Evolutionary conservation across 1,284 basidiomycete species (phyloP), one percentile per base, ranked within the genome.

Genomic region (Anthracocystis panici-leucophaei): DNA sequence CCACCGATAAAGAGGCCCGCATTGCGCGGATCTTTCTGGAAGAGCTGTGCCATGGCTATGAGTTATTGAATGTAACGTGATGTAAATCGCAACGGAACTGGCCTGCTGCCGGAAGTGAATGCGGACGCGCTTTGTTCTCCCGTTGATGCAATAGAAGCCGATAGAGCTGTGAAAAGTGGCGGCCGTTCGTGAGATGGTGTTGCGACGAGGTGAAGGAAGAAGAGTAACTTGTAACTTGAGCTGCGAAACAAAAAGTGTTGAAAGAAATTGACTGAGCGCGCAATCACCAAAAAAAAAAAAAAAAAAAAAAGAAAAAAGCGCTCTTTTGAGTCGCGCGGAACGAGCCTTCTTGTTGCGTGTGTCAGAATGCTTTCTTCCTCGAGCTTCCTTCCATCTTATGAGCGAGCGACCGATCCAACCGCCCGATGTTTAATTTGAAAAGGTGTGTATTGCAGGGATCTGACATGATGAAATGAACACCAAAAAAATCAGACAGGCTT

Each of bases 1-100:
- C 95, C 95, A 70, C 95, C 95, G 48, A 97, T 89, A 86, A 98
- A 97, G 56, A 84, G 82, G 49, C 83, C 83, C 45, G 82, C 77
- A 51, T 75, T 83, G 63, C 83, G 82, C 35, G 83, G 83, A 67
- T 85, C 82, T 51, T 81, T 83, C 27, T 80, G 78, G 64, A 84
- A 85, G 58, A 85, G 77, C 66, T 82, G 81, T 27, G 84, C 82
- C 84, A 85, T 85, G 59, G 33, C 25, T 55, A 53, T 38, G 42
- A 23, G 57, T 29, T 35, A 27, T 5, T n/a, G n/a, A n/a, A n/a
- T 57, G 16, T 25, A 38, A 7, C 35, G 41, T 9, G 49, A 31
- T 23, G 41, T 8, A 21, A 42, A n/a, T 25, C 1, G 50, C 21
- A 54, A 31, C 20, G 35, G 51, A 21, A 21, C 6, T 25, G 41